phyloP scores from a whole-genome alignment of 2,329 filamentous ascomycete genomes.

The Plectosphaerella sp. region DNA sequence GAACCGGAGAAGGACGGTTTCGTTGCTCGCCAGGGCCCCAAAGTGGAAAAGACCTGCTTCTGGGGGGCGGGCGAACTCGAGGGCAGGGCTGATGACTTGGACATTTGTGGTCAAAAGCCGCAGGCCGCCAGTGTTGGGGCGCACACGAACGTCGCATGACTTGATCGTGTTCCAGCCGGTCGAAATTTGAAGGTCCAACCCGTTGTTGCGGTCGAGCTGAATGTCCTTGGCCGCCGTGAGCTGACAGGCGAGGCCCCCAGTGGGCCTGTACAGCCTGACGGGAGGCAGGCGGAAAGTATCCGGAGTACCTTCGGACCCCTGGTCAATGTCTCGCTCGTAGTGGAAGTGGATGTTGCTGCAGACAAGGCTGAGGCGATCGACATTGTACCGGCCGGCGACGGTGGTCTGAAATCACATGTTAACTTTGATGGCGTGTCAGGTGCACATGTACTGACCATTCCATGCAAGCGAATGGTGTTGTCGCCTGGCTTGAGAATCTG shows the following conservation, averaged over 20 bases:
- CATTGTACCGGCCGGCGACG: slow-evolving; percentile 68
- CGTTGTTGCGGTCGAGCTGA: slow-evolving; percentile 74
- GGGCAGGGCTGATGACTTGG: slow-evolving; percentile 36
- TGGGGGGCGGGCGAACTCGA: slow-evolving; percentile 42
- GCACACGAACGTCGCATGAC: slow-evolving; percentile 56
- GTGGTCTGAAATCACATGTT: slow-evolving; percentile 39
- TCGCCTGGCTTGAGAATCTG: slow-evolving; percentile 47
- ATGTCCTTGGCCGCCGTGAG: slow-evolving; percentile 65
- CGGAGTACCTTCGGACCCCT: slow-evolving; percentile 38
- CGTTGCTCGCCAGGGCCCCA: slow-evolving; percentile 36
- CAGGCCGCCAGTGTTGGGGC: slow-evolving; percentile 61
- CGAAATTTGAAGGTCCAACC: slow-evolving; percentile 67
- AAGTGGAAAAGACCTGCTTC: slow-evolving; percentile 52
- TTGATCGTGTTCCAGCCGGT: slow-evolving; percentile 70
- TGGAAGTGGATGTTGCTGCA: slow-evolving; percentile 61
- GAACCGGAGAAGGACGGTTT: slow-evolving; percentile 55
- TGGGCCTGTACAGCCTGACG: slow-evolving; percentile 69
- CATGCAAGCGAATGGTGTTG: slow-evolving; percentile 31
- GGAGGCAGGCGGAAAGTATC: slow-evolving; percentile 55
- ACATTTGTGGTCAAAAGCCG: slow-evolving; percentile 59
- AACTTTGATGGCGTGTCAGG: neutral
- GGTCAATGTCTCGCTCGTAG: slow-evolving; percentile 55
- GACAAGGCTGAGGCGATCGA: slow-evolving; percentile 66
- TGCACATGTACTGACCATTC: slow-evolving; percentile 23
- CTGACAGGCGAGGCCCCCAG: slow-evolving; percentile 63